Evolutionary conservation across 768 basidiomycete species (phyloP), one percentile per base, ranked within the genome.

Genomic region (Exsudoporus frostii): DNA sequence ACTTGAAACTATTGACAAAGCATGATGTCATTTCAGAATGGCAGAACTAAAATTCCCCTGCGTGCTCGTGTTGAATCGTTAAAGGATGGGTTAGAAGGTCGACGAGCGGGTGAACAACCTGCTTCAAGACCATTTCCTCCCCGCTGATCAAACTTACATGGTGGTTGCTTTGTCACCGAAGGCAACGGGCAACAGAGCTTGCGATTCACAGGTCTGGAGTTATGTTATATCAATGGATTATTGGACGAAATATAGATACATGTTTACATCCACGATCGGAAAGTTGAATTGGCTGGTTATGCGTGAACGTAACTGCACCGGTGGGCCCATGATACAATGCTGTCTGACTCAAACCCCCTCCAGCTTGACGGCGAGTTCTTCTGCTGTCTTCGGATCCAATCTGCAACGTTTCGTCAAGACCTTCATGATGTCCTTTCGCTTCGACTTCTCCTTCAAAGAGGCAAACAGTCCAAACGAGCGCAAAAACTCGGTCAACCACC

Each of bases 371-470:
- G 68, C 59, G 24, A 69, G 58, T 5, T 63, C 55, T 19, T 48
- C 54, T 22, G 65, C 68, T 42, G 55, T 24, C 36, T 52, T 58
- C 11, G 47, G 42, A 27, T 59, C 53, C 47, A 69, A 25, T 34
- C 44, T 52, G 57, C 69, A 71, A 39, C 69, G 68, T 48, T 69
- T 71, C 41, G 54, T 64, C 54, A 68, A 45, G 10, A 58, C 56
- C 42, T 69, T 63, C n/a, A 59, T 1, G 3, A 68, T 47, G 4
- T 62, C 63, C 53, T 63, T 68, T 8, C 47, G 51, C 58, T 61
- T 63, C 42, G 56, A 50, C 32, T 42, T 53, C 51, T 40, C 58
- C 57, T 57, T 69, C 57, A 60, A 30, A 32, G 57, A 54, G 14
- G 57, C 57, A 33, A 60, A 69, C 39, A 63, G 1, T 34, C 65